A percentile compares a stretch with the other conserved stretches of the same genome.
Evolutionary conservation across 495 filamentous ascomycete genomes (phyloP).

Genomic region (Chaetomidium leptoderma): DNA sequence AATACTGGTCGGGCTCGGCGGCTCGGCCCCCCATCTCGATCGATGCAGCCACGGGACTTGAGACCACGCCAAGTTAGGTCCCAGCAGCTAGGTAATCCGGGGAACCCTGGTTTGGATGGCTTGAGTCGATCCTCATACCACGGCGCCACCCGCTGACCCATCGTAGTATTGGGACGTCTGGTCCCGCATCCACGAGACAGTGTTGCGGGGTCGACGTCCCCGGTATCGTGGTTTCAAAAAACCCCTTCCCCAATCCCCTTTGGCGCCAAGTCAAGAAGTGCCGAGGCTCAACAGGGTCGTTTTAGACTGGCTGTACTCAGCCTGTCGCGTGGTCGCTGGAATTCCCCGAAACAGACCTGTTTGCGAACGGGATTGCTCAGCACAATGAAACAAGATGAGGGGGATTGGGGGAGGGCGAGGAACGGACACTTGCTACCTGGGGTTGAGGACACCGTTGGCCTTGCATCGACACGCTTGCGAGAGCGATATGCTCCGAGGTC

Average conservation of each 20-base stretch:
- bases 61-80: not conserved
- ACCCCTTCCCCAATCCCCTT: no score
- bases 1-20: conserved; percentile 5
- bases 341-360: conserved; percentile 1
- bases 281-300: not conserved
- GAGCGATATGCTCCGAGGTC: not conserved
- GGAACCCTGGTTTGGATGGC: no score
- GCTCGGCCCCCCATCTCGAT: not conserved
- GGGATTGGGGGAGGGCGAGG: not conserved
- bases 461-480: not conserved
- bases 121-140: no score
- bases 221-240: no score
- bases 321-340: not conserved
- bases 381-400: not conserved
- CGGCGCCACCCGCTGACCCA: no score
- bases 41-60: not conserved
- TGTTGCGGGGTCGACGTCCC: no score
- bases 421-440: not conserved
- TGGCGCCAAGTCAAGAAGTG: not conserved
- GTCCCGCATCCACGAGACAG: no score
- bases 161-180: no score
- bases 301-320: not conserved
- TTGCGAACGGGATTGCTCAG: conserved; percentile 3
- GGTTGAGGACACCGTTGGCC: not conserved
- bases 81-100: not conserved